A percentile compares a stretch with the other conserved stretches of the same genome.
phyloP scores from a whole-genome alignment of 2,329 filamentous ascomycete species.

The Aschersonia sp. region DNA sequence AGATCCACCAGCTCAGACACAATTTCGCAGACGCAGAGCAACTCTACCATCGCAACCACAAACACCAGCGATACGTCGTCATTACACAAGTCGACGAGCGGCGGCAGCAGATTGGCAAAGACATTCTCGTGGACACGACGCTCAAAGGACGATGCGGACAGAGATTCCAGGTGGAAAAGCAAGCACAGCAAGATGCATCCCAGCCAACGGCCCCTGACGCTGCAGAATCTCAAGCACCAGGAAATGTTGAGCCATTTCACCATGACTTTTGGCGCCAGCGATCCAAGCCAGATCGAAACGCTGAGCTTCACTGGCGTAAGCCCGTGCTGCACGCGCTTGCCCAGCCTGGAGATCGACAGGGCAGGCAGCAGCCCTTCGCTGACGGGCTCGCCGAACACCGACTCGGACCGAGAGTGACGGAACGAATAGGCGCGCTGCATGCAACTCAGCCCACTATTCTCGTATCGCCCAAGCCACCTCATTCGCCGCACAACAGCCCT shows the following conservation, averaged over 20 bases:
- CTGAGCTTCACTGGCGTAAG: conserved; percentile 23
- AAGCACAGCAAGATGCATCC: conserved; percentile 22
- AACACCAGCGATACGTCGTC: conserved; percentile 16
- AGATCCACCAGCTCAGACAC: conserved; percentile 16
- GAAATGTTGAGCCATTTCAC: conserved; percentile 30
- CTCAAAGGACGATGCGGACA: conserved; percentile 7
- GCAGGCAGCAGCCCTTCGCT: conserved; percentile 3
- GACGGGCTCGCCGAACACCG: conserved; percentile 4
- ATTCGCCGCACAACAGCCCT: not conserved
- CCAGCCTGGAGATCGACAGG: conserved; percentile 19
- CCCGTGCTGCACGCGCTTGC: conserved; percentile 26
- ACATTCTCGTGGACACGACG: conserved; percentile 16
- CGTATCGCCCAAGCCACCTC: not conserved
- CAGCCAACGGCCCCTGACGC: conserved; percentile 28
- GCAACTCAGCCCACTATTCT: not conserved
- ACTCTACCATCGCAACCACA: conserved; percentile 13
- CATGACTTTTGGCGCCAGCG: conserved; percentile 28
- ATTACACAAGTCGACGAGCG: conserved; percentile 13
- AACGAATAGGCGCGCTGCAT: not conserved
- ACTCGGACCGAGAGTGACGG: conserved; percentile 6
- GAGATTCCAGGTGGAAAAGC: conserved; percentile 8
- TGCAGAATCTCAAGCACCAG: conserved; percentile 30
- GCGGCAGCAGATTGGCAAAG: conserved; percentile 14
- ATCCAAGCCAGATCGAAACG: conserved; percentile 16
- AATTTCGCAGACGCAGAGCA: conserved; percentile 17